Base-by-base conservation (phyloP, 108 stramenopile genomes). In the Fragilariopsis cylindrus region DNA sequence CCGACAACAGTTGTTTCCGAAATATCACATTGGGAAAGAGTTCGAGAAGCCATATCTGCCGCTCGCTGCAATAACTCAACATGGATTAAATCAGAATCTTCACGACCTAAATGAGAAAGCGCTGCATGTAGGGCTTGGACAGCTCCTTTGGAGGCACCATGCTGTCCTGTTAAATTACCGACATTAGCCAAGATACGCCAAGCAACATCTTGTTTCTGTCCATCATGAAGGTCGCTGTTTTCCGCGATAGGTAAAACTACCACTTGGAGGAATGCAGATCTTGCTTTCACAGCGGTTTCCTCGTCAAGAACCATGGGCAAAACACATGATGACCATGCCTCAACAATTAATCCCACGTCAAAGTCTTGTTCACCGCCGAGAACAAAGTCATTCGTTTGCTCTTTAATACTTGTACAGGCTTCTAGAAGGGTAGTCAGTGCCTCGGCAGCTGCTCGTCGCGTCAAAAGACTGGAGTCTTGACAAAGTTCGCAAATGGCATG, bases 401-500 rank as follows among this genome's bases (percentile, higher is more conserved):
- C 9, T 15, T 55, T 13, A 75, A 55, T 56, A 13, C 13, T 52
- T 43, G 43, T 63, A 15, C 62, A 63, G 5, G 62, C 62, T 72
- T 85, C 64, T 2, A 92, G 68, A 7, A 95, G 69, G 5, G 69
- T 81, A 5, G 90, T 89, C 9, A 95, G 69, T 4, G 83, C 88
- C 45, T 91, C 88, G 1, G 87, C 87, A 11, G 94, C 87, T 6
- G 88, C 87, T 74, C 90, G 92, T 48, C 95, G 80, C 0, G 86
- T 83, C 56, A 89, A 78, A 49, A 93, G 76, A 2, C 87, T 87
- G 0, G 78, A 52, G 58, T 96, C 95, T 64, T 83, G 84, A 62
- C 92, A 93, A 0, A 89, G 72, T 8, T 81, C 72, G 48, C 85
- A 76, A 43, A 96, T 76, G 1, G 85, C 81, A 13, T 75, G 69